Percentiles rank a stretch among this genome's conserved stretches.
Evolutionary conservation across 495 filamentous ascomycete species (phyloP).

Genomic region (Rhypophila decipiens): DNA sequence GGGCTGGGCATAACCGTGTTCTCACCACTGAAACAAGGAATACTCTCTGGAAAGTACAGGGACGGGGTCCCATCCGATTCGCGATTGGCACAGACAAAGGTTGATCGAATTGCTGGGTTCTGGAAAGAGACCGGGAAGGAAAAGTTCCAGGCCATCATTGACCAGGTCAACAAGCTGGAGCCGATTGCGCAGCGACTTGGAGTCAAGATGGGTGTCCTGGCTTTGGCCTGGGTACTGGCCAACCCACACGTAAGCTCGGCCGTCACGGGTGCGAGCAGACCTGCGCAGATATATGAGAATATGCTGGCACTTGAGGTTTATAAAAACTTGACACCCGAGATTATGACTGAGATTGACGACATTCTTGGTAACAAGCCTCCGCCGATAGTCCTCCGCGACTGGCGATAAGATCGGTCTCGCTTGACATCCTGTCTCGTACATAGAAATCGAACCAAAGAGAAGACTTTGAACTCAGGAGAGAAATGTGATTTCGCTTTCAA

Average conservation of each 20-base stretch:
- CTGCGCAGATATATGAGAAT: constrained; percentile 69
- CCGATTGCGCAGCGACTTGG: constrained; percentile 63
- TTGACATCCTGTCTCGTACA: background rate
- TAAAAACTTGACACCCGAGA: constrained; percentile 58
- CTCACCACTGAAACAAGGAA: constrained; percentile 63
- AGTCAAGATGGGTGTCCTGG: constrained; percentile 57
- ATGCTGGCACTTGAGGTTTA: constrained; percentile 55
- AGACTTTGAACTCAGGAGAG: too few relatives aligned
- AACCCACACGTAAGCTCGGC: constrained; percentile 68
- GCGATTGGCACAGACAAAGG: constrained; percentile 40
- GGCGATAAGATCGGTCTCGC: background rate
- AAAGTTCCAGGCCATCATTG: constrained; percentile 39
- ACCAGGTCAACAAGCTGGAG: constrained; percentile 44
- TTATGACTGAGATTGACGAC: constrained; percentile 64
- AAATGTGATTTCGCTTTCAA: too few relatives aligned
- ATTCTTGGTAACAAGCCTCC: constrained; percentile 59
- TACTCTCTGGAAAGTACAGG: constrained; percentile 81
- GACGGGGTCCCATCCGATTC: constrained; percentile 54
- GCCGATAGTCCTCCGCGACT: constrained; percentile 29
- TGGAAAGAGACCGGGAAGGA: constrained; percentile 38
- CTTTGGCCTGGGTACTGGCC: constrained; percentile 73
- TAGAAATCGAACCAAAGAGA: too few relatives aligned
- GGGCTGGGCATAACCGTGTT: constrained; percentile 69
- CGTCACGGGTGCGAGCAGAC: constrained; percentile 69
- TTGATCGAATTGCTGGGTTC: constrained; percentile 43